Evolutionary conservation across 129 eudicot species (phyloP), one percentile per base, ranked within the genome.

Genomic region (Deinandra increscens): DNA sequence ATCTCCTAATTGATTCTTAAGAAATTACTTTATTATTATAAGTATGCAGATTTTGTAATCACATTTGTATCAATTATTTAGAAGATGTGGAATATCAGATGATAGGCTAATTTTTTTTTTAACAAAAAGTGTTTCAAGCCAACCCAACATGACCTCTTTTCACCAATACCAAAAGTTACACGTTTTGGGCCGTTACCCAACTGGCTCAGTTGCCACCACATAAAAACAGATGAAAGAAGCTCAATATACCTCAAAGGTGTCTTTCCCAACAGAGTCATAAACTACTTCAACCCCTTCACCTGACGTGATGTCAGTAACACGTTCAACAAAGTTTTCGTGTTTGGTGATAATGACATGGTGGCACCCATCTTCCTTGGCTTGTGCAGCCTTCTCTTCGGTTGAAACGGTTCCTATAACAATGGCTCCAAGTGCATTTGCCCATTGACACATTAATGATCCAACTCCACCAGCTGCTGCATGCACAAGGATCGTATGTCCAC

Each of bases 391-490:
- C 77, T 81, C 95, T 65, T 73, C 49, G 26, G 87, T 90, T 42
- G 97, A 87, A 65, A 90, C 97, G 3, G 97, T 90, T 62, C 97
- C 95, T 49, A 90, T 87, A 48, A 90, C 91, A 23, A 68, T 77
- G 22, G 95, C 97, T 46, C 97, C 97, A 45, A 84, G 83, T 37
- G 89, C 75, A 71, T 82, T 90, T 68, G 88, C 91, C 97, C 95
- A 90, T 38, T 90, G 97, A 81, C 97, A 90, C 68, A 87, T 58
- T 19, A 89, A 41, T 9, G 94, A 86, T 31, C 96, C 96, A 43
- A 83, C 88, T 37, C 94, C 96, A 60, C 96, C 96, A 4, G 96
- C 94, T 17, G 96, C 94, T 8, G 96, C 96, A 64, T 89, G 96
- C 63, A 89, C 84, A 67, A 90, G 91, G 39, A 90, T 79, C 4